Evolutionary conservation across 2,329 filamentous ascomycete species (phyloP).

Genomic region (Aschersonia sp.): DNA sequence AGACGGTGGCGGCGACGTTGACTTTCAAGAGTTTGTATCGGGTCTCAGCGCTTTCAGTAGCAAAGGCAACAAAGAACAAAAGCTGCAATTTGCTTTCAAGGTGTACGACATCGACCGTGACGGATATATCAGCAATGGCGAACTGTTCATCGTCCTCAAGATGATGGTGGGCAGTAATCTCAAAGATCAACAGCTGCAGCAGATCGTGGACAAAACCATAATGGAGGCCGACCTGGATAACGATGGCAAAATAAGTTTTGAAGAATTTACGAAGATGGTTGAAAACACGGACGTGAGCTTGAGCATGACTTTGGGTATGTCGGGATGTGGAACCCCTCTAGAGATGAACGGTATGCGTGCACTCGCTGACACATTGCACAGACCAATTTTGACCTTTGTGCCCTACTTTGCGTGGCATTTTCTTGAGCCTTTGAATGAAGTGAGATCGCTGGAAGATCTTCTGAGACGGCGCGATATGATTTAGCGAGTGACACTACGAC

Average conservation of each 20-base stretch:
- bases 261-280: slow-evolving; percentile 98
- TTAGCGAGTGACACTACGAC: neutral
- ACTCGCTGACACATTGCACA: neutral
- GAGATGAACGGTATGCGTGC: neutral
- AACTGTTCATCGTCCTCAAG: slow-evolving; percentile 98
- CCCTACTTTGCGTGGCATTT: neutral
- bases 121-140: slow-evolving; percentile 96
- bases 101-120: slow-evolving; percentile 99
- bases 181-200: slow-evolving; percentile 97
- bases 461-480: neutral
- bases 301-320: slow-evolving; percentile 57
- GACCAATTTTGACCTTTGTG: neutral
- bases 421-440: neutral
- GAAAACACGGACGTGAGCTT: slow-evolving; percentile 77
- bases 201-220: slow-evolving; percentile 99
- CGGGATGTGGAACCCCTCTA: neutral
- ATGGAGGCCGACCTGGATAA: slow-evolving; percentile 97
- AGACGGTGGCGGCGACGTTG: slow-evolving; percentile 92
- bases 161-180: slow-evolving; percentile 99
- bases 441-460: neutral
- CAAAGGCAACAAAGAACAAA: slow-evolving; percentile 99
- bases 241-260: slow-evolving; percentile 97
- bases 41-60: slow-evolving; percentile 90
- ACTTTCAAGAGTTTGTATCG: slow-evolving; percentile 97
- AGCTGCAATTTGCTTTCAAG: slow-evolving; percentile 94